Percentiles rank a stretch among this genome's conserved stretches.
These are phyloP conservation scores for Ogataea dorogensis DNA, from an alignment of 805 yeast species.

Conservation along the genomic window DNA sequence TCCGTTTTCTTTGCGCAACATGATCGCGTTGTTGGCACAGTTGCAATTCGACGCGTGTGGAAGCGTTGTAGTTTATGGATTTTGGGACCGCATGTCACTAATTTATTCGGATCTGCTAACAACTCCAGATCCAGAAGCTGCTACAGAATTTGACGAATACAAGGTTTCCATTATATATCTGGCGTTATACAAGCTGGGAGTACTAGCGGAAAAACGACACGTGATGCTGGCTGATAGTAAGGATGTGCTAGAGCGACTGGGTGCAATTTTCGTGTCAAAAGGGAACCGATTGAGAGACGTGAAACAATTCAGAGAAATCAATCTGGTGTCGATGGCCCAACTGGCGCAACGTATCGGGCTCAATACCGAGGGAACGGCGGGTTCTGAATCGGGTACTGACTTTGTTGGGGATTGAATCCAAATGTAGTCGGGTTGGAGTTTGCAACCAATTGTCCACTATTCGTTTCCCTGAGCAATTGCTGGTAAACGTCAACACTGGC, in stretches of 20 bases:
- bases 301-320: constrained; percentile 10
- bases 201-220: constrained; percentile 10
- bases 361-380: constrained; percentile 8
- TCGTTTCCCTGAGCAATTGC: constrained; percentile 39
- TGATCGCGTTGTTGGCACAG: constrained; percentile 13
- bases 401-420: constrained; percentile 18
- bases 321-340: constrained; percentile 18
- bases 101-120: constrained; percentile 23
- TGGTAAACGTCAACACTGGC: constrained; percentile 70
- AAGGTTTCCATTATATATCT: constrained; percentile 17
- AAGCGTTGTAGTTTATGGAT: constrained; percentile 25
- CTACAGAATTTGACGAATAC: constrained; percentile 11
- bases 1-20: constrained; percentile 1
- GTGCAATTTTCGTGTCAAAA: constrained; percentile 19
- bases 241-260: constrained; percentile 20
- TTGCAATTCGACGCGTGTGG: constrained; percentile 10
- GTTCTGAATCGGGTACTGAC: constrained; percentile 15
- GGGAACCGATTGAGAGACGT: constrained; percentile 17
- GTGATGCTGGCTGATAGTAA: constrained; percentile 24
- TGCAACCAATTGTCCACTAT: constrained; percentile 14
- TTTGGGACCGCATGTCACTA: constrained; percentile 24
- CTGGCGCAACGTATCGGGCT: constrained; percentile 4
- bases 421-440: constrained; percentile 7
- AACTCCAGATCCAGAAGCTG: constrained; percentile 5
- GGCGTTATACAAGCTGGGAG: constrained; percentile 16